A percentile compares a stretch with the other conserved stretches of the same genome.
These are phyloP conservation scores for Marasmius sp. DNA, from an alignment of 1,284 basidiomycete genomes.

Conservation along the genomic window DNA sequence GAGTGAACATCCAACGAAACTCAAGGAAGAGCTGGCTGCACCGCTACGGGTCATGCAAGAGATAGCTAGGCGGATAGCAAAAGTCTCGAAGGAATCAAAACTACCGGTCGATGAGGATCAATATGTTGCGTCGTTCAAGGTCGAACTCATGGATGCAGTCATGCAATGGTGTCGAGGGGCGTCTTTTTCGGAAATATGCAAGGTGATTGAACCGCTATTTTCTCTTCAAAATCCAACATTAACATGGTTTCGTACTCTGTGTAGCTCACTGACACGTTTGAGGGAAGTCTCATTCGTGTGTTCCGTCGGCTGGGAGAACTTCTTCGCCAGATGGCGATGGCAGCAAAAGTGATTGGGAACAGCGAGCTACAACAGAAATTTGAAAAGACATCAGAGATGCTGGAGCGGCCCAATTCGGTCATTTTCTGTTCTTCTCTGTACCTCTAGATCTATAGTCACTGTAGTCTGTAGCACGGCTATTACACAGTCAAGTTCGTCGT, in stretches of 20 bases:
- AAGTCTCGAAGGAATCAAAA: constrained; percentile 93
- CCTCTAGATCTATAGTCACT: constrained; percentile 34
- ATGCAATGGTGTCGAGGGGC: constrained; percentile 97
- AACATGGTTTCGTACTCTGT: constrained; percentile 1
- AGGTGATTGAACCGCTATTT: constrained; percentile 49
- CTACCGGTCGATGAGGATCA: constrained; percentile 89
- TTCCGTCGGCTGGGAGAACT: constrained; percentile 94
- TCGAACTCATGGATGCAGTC: constrained; percentile 97
- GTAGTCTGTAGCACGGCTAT: background rate
- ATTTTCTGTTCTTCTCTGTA: constrained; percentile 92
- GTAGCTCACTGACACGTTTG: constrained; percentile 94
- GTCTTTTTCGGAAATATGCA: constrained; percentile 96
- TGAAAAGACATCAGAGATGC: constrained; percentile 83
- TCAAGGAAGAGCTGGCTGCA: constrained; percentile 91
- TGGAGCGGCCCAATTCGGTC: constrained; percentile 89
- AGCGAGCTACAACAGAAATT: constrained; percentile 91
- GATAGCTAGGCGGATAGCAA: constrained; percentile 91
- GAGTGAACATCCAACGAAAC: constrained; percentile 86
- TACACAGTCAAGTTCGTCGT: background rate
- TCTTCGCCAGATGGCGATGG: constrained; percentile 91
- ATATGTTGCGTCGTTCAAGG: constrained; percentile 95
- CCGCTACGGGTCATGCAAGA: constrained; percentile 96
- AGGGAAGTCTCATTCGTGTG: constrained; percentile 92
- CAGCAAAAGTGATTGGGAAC: constrained; percentile 96
- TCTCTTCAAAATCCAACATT: background rate